Evolutionary conservation across 2,329 filamentous ascomycete genomes (phyloP).

Genomic region (Hysterium pulicare): DNA sequence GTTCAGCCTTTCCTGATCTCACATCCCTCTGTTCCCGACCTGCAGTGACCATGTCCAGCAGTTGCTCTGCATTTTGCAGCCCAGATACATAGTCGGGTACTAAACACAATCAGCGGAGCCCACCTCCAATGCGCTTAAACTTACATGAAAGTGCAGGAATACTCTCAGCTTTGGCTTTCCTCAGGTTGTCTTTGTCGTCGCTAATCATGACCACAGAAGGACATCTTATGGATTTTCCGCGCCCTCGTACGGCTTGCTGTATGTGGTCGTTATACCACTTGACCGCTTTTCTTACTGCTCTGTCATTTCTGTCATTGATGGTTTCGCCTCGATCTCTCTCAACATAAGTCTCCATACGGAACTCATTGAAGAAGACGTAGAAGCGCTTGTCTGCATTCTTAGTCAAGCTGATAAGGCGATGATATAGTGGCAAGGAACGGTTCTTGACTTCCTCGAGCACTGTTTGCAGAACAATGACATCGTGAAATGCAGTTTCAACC

Average conservation of each 20-base stretch:
- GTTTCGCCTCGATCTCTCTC: constrained; percentile 71
- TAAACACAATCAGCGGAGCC: constrained; percentile 15
- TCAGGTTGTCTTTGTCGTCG: constrained; percentile 83
- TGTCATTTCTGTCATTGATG: constrained; percentile 95
- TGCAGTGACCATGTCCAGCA: constrained; percentile 91
- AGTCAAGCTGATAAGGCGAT: constrained; percentile 82
- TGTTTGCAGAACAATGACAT: constrained; percentile 94
- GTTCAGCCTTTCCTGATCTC: constrained; percentile 63
- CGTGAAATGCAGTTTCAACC: constrained; percentile 84
- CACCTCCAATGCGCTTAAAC: constrained; percentile 5
- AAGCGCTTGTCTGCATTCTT: constrained; percentile 97
- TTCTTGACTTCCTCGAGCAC: constrained; percentile 96
- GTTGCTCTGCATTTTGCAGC: constrained; percentile 75
- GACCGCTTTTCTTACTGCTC: constrained; percentile 80
- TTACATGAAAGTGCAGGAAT: constrained; percentile 62
- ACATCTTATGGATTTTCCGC: constrained; percentile 49
- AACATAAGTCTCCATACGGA: constrained; percentile 87
- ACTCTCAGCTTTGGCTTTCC: constrained; percentile 72
- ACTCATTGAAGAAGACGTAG: constrained; percentile 99
- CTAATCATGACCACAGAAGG: constrained; percentile 90
- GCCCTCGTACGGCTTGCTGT: constrained; percentile 56
- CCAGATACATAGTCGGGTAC: constrained; percentile 72
- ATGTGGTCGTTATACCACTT: constrained; percentile 90
- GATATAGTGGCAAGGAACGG: constrained; percentile 89
- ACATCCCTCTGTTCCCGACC: constrained; percentile 65